These are phyloP conservation scores for Geotrichum armillariae DNA, from an alignment of 1,139 yeast species.

Conservation along the genomic window DNA sequence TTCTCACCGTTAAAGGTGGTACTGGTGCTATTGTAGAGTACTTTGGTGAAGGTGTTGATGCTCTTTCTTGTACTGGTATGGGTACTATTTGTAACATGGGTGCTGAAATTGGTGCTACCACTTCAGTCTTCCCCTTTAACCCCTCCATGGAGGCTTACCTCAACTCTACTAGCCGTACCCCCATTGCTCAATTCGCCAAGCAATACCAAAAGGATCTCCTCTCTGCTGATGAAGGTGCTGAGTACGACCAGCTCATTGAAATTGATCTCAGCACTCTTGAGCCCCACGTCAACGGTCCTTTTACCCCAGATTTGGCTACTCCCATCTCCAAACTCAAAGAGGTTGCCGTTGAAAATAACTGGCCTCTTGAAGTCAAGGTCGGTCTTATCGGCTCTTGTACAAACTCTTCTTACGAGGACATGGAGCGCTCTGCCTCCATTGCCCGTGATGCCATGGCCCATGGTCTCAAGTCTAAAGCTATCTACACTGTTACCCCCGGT, in stretches of 20 bases:
- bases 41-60: conserved; percentile 94
- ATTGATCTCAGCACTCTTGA: conserved; percentile 92
- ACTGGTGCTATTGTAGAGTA: conserved; percentile 97
- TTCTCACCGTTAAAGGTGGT: conserved; percentile 98
- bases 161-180: conserved; percentile 81
- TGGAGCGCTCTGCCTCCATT: conserved; percentile 96
- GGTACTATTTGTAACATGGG: conserved; percentile 99
- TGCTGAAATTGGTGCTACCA: conserved; percentile 99
- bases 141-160: conserved; percentile 86
- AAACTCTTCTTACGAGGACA: conserved; percentile 98
- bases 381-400: conserved; percentile 99
- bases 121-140: conserved; percentile 97
- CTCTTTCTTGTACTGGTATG: conserved; percentile 99
- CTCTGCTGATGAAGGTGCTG: conserved; percentile 90
- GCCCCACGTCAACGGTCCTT: conserved; percentile 98
- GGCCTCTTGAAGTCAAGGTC: conserved; percentile 94
- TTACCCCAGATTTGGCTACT: conserved; percentile 98
- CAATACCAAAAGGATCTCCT: conserved; percentile 74
- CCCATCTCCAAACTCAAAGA: conserved; percentile 93
- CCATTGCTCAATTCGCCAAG: conserved; percentile 80
- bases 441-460: conserved; percentile 87
- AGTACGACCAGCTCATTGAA: conserved; percentile 94
- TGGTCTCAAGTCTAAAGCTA: conserved; percentile 87
- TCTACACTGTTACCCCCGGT: conserved; percentile 97
- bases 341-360: conserved; percentile 80